These are phyloP conservation scores for Ceriops decandra DNA, from an alignment of 345 rosid species.

Conservation along the genomic window DNA sequence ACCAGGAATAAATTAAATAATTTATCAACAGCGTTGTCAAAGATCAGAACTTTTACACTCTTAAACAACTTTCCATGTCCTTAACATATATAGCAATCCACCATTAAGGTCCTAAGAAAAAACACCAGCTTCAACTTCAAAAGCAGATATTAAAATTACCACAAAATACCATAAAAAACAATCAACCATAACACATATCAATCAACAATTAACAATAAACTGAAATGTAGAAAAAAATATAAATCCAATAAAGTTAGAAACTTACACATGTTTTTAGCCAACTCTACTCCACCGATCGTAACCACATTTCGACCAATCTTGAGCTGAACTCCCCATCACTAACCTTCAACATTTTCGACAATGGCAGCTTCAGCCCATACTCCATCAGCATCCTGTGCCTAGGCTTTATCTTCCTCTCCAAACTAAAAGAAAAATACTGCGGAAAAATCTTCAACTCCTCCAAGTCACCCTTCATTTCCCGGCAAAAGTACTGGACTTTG, in stretches of 20 bases:
- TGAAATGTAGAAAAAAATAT: background rate
- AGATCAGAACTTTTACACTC: background rate
- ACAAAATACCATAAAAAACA: background rate
- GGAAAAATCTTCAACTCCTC: conserved; percentile 67
- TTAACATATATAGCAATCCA: background rate
- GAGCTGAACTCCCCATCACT: conserved; percentile 72
- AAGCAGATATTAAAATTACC: background rate
- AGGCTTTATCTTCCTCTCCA: conserved; percentile 81
- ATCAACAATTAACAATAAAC: background rate
- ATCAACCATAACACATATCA: background rate
- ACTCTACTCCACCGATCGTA: conserved; percentile 30
- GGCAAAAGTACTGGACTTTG: conserved; percentile 53
- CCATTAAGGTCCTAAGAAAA: background rate
- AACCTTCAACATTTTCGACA: conserved; percentile 70
- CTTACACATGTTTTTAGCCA: conserved; percentile 12
- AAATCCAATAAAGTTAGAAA: background rate
- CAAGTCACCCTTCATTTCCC: conserved; percentile 62
- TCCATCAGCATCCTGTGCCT: conserved; percentile 59
- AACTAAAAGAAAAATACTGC: conserved; percentile 84
- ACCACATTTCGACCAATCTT: conserved; percentile 54
- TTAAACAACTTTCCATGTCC: background rate
- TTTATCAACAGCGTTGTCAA: background rate
- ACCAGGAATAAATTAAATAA: background rate
- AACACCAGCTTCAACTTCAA: background rate
- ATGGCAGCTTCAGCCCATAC: conserved; percentile 49